Conservation (phyloP, 495 filamentous ascomycete genomes). For the Entonaema liquescens region DNA sequence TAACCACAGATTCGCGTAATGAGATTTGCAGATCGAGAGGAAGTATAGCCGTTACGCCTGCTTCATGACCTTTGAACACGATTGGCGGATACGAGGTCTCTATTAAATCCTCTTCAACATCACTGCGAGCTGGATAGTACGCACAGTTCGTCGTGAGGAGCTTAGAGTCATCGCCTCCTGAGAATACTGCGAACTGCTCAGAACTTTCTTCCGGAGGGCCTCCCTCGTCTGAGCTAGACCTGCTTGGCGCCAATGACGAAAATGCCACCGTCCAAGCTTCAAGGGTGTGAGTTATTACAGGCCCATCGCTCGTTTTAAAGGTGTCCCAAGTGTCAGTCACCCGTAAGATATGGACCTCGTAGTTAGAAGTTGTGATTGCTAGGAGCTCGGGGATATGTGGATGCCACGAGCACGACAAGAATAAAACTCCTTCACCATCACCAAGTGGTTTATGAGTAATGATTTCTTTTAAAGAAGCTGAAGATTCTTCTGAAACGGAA, state of each 20-base stretch:
- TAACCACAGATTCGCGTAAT: slow-evolving; percentile 60
- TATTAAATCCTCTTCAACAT: slow-evolving; percentile 42
- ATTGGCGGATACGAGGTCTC: slow-evolving; percentile 47
- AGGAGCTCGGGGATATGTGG: slow-evolving; percentile 59
- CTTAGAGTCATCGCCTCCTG: slow-evolving; percentile 74
- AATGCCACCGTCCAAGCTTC: slow-evolving; percentile 77
- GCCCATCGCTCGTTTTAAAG: slow-evolving; percentile 37
- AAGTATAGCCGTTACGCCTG: slow-evolving; percentile 89
- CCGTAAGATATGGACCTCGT: slow-evolving; percentile 62
- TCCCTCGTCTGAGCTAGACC: neutral
- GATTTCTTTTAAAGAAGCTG: slow-evolving; percentile 45
- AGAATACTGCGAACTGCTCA: slow-evolving; percentile 55
- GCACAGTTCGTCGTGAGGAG: slow-evolving; percentile 49
- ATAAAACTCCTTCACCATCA: slow-evolving; percentile 63
- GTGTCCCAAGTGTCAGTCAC: slow-evolving; percentile 42
- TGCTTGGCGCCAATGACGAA: slow-evolving; percentile 34
- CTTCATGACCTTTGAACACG: slow-evolving; percentile 67
- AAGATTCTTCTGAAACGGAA: slow-evolving; percentile 31
- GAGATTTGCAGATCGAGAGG: slow-evolving; percentile 59
- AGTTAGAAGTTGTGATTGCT: slow-evolving; percentile 75
- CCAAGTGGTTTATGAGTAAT: slow-evolving; percentile 44
- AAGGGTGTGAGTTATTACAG: slow-evolving; percentile 56
- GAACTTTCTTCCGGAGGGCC: neutral
- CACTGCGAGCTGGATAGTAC: slow-evolving; percentile 13
- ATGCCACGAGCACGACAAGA: slow-evolving; percentile 77